Percentiles rank a stretch among this genome's conserved stretches.
Conservation (phyloP, 345 rosid species). For the Angophora floribunda region DNA sequence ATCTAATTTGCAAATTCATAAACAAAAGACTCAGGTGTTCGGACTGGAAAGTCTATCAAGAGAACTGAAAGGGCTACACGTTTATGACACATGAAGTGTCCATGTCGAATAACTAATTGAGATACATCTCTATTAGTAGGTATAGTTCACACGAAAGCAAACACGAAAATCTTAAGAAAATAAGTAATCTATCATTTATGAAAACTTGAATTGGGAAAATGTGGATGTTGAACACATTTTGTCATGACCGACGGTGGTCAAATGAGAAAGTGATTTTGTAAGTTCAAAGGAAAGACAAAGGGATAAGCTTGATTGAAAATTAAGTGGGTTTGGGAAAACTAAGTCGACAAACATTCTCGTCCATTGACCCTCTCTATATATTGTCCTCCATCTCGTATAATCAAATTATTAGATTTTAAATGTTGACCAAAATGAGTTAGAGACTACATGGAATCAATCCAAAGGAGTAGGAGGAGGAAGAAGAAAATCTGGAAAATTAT, state of each 20-base stretch:
- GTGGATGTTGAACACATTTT: neutral
- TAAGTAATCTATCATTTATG: rapidly evolving
- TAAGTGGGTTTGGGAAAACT: neutral
- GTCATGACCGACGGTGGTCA: neutral
- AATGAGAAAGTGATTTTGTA: neutral
- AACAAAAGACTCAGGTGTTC: rapidly evolving
- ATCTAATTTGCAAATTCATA: neutral
- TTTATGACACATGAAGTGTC: rapidly evolving
- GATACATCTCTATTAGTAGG: neutral
- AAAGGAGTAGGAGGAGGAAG: too few relatives aligned
- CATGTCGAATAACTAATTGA: neutral
- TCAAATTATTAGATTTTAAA: too few relatives aligned
- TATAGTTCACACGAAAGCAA: neutral
- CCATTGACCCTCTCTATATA: too few relatives aligned
- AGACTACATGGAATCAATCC: too few relatives aligned
- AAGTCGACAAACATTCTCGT: neutral
- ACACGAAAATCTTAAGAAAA: neutral
- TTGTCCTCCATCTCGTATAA: too few relatives aligned
- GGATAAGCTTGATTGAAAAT: neutral
- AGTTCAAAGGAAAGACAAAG: neutral
- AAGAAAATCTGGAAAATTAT: too few relatives aligned
- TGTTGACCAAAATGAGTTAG: too few relatives aligned
- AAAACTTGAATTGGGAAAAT: neutral
- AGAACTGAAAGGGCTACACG: neutral
- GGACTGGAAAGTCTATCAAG: rapidly evolving